Percentiles rank a stretch among this genome's conserved stretches.
Conservation (phyloP, 2,329 filamentous ascomycete genomes). For the Calcarisporium arbuscula region DNA sequence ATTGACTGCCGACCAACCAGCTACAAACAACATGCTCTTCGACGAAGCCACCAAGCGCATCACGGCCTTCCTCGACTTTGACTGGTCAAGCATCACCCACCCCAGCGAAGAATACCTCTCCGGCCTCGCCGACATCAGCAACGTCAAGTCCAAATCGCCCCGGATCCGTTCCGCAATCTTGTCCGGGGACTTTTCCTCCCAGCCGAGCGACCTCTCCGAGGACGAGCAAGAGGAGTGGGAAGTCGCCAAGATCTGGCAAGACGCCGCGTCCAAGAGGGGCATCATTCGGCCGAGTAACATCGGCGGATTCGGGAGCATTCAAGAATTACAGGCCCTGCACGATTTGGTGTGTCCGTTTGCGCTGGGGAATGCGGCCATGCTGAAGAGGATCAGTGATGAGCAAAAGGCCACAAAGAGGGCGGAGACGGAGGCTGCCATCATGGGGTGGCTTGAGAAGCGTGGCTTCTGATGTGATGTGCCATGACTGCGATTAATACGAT, state of each 20-base stretch:
- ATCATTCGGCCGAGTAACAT: background rate
- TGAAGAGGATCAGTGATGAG: background rate
- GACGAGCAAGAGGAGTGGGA: background rate
- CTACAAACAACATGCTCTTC: conserved; percentile 20
- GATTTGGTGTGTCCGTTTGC: background rate
- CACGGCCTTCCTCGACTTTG: conserved; percentile 21
- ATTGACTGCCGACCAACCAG: too few relatives aligned
- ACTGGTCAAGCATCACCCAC: conserved; percentile 17
- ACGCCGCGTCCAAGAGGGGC: background rate
- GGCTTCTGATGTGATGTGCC: background rate
- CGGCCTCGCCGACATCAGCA: conserved; percentile 10
- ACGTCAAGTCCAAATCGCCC: too few relatives aligned
- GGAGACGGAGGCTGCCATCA: background rate
- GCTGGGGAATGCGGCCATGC: background rate
- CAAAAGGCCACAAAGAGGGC: background rate
- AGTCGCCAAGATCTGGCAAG: background rate
- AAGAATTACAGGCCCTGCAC: background rate
- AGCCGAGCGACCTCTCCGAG: background rate
- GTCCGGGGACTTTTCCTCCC: background rate
- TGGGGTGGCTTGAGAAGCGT: background rate
- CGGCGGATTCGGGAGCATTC: background rate
- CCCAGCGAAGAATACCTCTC: conserved; percentile 18
- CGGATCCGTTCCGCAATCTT: too few relatives aligned
- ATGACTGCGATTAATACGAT: too few relatives aligned
- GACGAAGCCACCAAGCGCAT: conserved; percentile 14